Base-by-base conservation (phyloP, 2,329 filamentous ascomycete species). In the Purpureocillium lavendulum region DNA sequence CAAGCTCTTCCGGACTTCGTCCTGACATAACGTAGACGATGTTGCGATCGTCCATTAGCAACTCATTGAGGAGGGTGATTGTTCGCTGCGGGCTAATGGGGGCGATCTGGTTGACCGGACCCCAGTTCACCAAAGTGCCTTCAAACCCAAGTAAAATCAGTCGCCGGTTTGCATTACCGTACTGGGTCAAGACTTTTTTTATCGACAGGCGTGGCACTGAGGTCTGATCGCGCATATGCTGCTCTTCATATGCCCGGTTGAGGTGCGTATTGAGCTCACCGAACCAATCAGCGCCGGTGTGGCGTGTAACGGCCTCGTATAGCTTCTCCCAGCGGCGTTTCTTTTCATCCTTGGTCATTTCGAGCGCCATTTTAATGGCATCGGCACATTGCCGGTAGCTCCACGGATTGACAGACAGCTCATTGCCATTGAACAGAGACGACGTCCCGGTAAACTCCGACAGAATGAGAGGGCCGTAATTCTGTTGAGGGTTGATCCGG, bases 361-460 rank as follows among this genome's bases (percentile, higher is more conserved):
- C 84, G 14, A 97, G 67, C 1, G 89, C 88, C 39, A 74, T 71
- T 58, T 84, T 82, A 62, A 97, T 90, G 9, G 88, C 87, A 26
- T 92, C 80, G 38, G 88, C 86, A 51, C 87, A 94, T 56, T 87
- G 80, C 29, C 83, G 77, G 59, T 95, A 95, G 58, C 96, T 87
- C 90, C 90, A 97, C 0, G 90, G 90, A 56, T 97, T 97, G 53
- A 97, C 84, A 0, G 86, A 76, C 12, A 97, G 73, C 47, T 92
- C 84, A 42, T 86, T 78, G 34, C 83, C 78, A 13, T 79, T 78
- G 53, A 97, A 94, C 2, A 97, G 73, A 0, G 85, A 87, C 1
- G 89, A 82, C 43, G 88, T 94, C 17, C 90, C 92, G 2, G 90
- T 95, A 56, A 97, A 97, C 58, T 97, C 90, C 46, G 87, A 95